Percentiles rank a stretch among this genome's conserved stretches.
These are phyloP conservation scores for Trichophyton simii DNA, from an alignment of 2,329 filamentous ascomycete species.

Conservation along the genomic window DNA sequence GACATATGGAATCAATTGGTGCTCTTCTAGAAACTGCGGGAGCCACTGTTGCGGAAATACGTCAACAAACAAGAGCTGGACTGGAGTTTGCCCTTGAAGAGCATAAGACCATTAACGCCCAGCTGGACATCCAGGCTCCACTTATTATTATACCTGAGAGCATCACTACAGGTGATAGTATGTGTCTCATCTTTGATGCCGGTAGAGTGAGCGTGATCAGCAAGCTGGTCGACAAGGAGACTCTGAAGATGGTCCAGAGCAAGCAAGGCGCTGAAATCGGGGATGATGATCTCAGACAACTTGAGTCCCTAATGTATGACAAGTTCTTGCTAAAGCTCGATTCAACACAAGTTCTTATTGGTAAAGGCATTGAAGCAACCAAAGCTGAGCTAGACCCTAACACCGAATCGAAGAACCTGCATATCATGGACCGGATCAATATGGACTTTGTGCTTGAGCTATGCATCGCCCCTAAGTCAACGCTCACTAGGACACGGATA, in stretches of 20 bases:
- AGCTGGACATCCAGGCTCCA: constrained; percentile 87
- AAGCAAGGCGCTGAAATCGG: constrained; percentile 82
- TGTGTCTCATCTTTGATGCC: constrained; percentile 88
- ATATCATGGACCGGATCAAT: constrained; percentile 93
- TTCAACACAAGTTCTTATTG: constrained; percentile 89
- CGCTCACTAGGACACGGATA: constrained; percentile 79
- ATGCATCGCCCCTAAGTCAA: constrained; percentile 91
- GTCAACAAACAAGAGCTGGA: constrained; percentile 89
- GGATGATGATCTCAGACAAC: constrained; percentile 72
- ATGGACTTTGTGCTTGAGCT: constrained; percentile 93
- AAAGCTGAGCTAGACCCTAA: constrained; percentile 64
- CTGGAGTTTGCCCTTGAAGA: constrained; percentile 94
- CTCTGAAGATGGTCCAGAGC: constrained; percentile 74
- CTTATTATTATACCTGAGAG: constrained; percentile 94
- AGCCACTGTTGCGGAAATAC: constrained; percentile 84
- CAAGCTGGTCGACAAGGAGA: constrained; percentile 83
- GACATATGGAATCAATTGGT: constrained; percentile 96
- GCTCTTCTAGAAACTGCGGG: constrained; percentile 92
- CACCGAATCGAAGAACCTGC: constrained; percentile 58
- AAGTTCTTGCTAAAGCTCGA: constrained; percentile 87
- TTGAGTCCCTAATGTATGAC: constrained; percentile 95
- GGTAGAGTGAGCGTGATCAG: constrained; percentile 92
- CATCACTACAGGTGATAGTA: constrained; percentile 65
- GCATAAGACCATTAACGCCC: constrained; percentile 94
- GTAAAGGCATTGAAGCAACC: constrained; percentile 81